Conservation (phyloP, 2,329 filamentous ascomycete genomes). For the Penicillium sp. region DNA sequence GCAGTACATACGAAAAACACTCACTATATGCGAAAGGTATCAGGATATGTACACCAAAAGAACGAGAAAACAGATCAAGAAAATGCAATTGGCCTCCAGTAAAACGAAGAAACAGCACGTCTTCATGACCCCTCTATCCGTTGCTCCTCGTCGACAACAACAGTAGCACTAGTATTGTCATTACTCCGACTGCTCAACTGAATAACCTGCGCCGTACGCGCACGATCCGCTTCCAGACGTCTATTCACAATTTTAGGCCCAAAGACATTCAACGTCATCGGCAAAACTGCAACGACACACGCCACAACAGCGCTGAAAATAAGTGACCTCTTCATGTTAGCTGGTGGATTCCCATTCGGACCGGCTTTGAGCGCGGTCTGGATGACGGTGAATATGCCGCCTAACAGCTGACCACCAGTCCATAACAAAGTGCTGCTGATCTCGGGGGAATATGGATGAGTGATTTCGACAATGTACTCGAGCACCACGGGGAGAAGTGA, state of each 20-base stretch:
- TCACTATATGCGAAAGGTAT: neutral
- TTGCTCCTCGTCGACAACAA: neutral
- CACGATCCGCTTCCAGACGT: conserved; percentile 34
- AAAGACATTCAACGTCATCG: conserved; percentile 66
- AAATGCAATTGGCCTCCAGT: too few species aligned
- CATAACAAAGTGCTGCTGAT: conserved; percentile 79
- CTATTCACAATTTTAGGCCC: conserved; percentile 48
- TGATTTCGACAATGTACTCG: conserved; percentile 83
- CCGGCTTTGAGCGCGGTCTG: conserved; percentile 66
- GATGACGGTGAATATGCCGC: conserved; percentile 78
- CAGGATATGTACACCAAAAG: neutral
- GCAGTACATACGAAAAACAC: neutral
- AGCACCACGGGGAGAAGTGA: conserved; percentile 76
- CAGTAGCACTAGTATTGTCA: neutral
- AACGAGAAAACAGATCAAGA: too few species aligned
- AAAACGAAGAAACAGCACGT: neutral
- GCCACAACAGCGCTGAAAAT: conserved; percentile 75
- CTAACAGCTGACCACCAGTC: conserved; percentile 80
- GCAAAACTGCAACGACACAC: conserved; percentile 61
- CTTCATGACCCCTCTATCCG: neutral
- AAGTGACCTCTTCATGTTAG: conserved; percentile 70
- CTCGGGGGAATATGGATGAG: conserved; percentile 81
- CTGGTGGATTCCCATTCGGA: conserved; percentile 53
- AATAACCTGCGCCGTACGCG: neutral
- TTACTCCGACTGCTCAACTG: conserved; percentile 1